Evolutionary conservation across 2,329 filamentous ascomycete genomes (phyloP).

Genomic region (Ophiostoma quercus): DNA sequence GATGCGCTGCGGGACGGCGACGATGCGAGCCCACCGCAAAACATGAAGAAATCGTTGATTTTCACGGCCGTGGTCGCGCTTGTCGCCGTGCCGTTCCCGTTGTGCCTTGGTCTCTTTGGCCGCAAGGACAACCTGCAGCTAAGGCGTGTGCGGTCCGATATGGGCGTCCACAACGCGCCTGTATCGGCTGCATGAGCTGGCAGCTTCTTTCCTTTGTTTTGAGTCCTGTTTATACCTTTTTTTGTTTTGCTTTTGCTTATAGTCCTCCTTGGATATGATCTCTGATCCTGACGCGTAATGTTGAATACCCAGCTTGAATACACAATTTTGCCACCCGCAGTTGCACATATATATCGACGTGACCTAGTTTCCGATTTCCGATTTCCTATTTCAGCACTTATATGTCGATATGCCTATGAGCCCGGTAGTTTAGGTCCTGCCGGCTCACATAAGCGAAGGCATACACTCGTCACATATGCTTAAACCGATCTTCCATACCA

Average conservation of each 20-base stretch:
- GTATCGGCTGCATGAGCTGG: not conserved
- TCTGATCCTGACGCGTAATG: not conserved
- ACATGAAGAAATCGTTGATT: conserved; percentile 71
- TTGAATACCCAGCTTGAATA: conserved; percentile 8
- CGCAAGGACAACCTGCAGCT: conserved; percentile 47
- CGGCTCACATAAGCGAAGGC: too few species aligned
- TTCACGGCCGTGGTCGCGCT: conserved; percentile 71
- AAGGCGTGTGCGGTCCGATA: conserved; percentile 46
- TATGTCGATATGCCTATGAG: too few species aligned
- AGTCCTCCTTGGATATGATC: not conserved
- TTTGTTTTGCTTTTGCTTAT: not conserved
- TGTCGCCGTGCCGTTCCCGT: conserved; percentile 59
- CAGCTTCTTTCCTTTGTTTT: not conserved
- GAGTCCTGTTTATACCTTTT: not conserved
- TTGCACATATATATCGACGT: not conserved
- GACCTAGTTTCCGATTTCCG: too few species aligned
- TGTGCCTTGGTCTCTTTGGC: conserved; percentile 68
- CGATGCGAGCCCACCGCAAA: conserved; percentile 53
- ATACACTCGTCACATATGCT: too few species aligned
- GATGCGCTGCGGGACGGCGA: conserved; percentile 61
- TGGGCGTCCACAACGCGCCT: not conserved
- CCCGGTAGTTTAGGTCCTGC: too few species aligned
- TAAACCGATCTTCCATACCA: too few species aligned
- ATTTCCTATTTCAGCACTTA: too few species aligned
- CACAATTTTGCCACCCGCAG: not conserved